Evolutionary conservation across 2,329 filamentous ascomycete genomes (phyloP), one percentile per base, ranked within the genome.

Genomic region (Talaromyces sp.): DNA sequence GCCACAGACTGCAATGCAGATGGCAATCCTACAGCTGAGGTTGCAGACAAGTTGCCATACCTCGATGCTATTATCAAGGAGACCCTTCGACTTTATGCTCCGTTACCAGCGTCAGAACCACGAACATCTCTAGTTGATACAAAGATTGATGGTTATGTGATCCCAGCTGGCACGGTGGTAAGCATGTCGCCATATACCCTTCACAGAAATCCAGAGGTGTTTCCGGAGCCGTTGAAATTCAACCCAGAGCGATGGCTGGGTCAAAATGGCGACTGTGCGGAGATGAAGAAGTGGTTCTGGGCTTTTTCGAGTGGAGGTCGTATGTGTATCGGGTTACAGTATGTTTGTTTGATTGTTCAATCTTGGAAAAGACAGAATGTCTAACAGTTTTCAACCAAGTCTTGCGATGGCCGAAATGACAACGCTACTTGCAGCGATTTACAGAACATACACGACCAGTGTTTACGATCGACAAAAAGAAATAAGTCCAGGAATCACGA

Each of bases 371-470:
- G 27, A 31, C 27, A 31, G 27, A 31, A 31, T 1, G 27, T 31
- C 27, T 31, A 6, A 31, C 4, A 31, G 27, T 31, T 31, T 31
- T 31, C 27, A 31, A 31, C 31, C n/a, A 56, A 81, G 79, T 70
- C 72, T 84, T 9, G 82, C 82, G 2, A 82, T 83, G 77, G 80
- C 80, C 13, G 82, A 84, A 68, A 83, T 84, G 81, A 81, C 79
- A 1, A 81, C 79, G 1, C 69, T 84, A 8, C 70, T 80, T 0
- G 76, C 81, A 3, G 78, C 80, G 1, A 67, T 84, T 4, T 83
- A 84, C 69, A 71, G 78, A 59, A 73, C 70, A 33, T 84, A 83
- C 68, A 72, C 57, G 3, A 83, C 81, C 1, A 68, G 65, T 22
- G 68, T 76, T 45, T 66, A 67, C 22, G 61, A 68, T 33, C 70